Base-by-base conservation (phyloP, 805 yeast species). In the Kluyveromyces aestuarii region DNA sequence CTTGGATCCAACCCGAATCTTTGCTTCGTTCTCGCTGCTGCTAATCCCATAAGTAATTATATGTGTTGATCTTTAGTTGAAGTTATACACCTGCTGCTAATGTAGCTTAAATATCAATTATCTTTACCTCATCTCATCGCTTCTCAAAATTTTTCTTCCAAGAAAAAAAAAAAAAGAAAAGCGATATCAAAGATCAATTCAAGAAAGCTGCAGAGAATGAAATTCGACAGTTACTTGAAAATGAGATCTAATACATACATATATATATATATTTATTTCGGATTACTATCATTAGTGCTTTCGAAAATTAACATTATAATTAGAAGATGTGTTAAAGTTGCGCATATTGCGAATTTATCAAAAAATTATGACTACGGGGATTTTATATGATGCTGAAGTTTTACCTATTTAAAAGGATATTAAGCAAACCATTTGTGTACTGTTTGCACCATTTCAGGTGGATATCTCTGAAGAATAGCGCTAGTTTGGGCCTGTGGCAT, bases 1-100 rank as follows among this genome's bases (percentile, higher is more conserved):
- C 98, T 73, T 16, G 99, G 99, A 69, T 91, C 99, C 37, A 75
- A 68, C 10, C 98, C 97, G 63, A 90, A 84, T 60, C 93, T 76
- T 59, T 86, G 95, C 60, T 86, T 88, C 11, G 75, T 79, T 61
- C 81, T 84, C 6, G 83, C 74, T 10, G 87, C 97, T 41, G 91
- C 91, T 60, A 86, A 75, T 46, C 95, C 93, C 95, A 86, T 86
- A 18, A 14, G 51, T 13, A 14, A 4, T 3, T 14, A 3, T 16
- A 7, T 16, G 11, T 27, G 3, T 10, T 10, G 27, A 6, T 11
- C 14, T 40, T 40, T 21, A 4, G 7, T 17, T 10, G 10, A 13
- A 40, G 36, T 37, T 30, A 9, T 16, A 7, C 9, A 30, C 13
- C 25, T 9, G 21, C 11, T 10, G 13, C 18, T 17, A 5, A 30